Base-by-base conservation (phyloP, 768 basidiomycete species). In the Rhodocollybia butyracea region DNA sequence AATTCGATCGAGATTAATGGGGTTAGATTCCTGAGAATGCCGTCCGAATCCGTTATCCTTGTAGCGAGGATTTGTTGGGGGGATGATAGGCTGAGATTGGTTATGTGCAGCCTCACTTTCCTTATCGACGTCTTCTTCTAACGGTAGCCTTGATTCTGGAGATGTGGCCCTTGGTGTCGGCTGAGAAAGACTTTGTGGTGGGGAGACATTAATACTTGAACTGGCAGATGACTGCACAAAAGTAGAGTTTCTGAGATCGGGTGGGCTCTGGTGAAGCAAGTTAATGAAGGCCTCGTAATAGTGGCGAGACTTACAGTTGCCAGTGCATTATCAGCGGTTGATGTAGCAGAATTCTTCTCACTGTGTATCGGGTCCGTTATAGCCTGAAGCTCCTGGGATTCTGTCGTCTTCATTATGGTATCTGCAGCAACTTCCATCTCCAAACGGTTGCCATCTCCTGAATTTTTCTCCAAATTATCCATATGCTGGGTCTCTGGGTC, bases 401-500 rank as follows among this genome's bases (percentile, higher is more conserved):
- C 81, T 51, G 70, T 66, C 0, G 80, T 82, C 6, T 47, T 50
- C 27, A 76, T 70, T 51, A 85, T 78, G 47, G 63, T 73, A 24
- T 63, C 64, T 75, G 66, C 61, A 17, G 68, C 59, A 61, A 78
- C 76, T 36, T 82, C 76, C 0, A 63, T 51, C 8, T 60, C 61
- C 32, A 81, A 62, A n/a, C 65, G 68, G 13, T 76, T 67, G 5
- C 76, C 70, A 42, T 68, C 61, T 17, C 72, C 61, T 64, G 79
- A 57, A 54, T 66, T 62, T 68, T 76, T 67, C 63, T 74, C 73
- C 13, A 89, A 70, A 64, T 82, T 77, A 15, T 70, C 67, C 32
- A 82, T 75, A 34, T 82, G 68, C 56, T 80, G 82, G 55, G 81
- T 76, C 68, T 84, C 84, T 19, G 88, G 81, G 57, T 54, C 53